Base-by-base conservation (phyloP, 2,329 filamentous ascomycete genomes). In the Fusarium napiforme region DNA sequence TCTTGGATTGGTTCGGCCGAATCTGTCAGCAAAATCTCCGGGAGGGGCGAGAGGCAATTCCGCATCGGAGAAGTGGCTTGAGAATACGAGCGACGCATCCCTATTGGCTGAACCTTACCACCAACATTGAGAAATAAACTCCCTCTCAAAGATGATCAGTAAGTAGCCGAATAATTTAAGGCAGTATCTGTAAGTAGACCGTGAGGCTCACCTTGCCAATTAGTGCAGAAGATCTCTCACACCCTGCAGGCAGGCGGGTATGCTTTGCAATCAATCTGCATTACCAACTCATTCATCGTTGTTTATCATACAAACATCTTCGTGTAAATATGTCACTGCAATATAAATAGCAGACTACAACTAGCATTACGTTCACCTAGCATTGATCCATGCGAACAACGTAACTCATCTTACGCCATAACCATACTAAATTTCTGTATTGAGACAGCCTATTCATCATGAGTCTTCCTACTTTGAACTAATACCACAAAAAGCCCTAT, bases 401-500 rank as follows among this genome's bases (percentile, higher is more conserved):
- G 4, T 12, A 36, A 26, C n/a, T 36, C 18, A 15, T 11, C 7
- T 3, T 37, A 18, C 6, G 3, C 21, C 30, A 15, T 26, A 18
- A 37, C 36, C 18, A 15, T 21, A 52, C 21, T 12, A 3, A 11
- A 32, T 10, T 32, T 49, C 4, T 21, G 7, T 8, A 7, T 52
- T 32, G 16, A 19, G 15, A 9, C 9, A 11, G 6, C 32, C n/a
- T 21, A 8, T 36, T 4, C 23, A 55, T 21, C 9, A 55, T 39
- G 50, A 55, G 50, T 30, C 50, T 55, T 26, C 36, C 34, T 2
- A 30, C 5, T 14, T 14, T 55, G 19, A 39, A 30, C 5, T 19
- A 39, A 30, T 55, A 55, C 9, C 59, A 57, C 19, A 61, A 61
- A 16, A 34, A 28, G 5, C 19, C 49, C 2, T 61, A 61, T 14